Evolutionary conservation across 1,284 basidiomycete genomes (phyloP).

Genomic region (Cystobasidiaceae sp.): DNA sequence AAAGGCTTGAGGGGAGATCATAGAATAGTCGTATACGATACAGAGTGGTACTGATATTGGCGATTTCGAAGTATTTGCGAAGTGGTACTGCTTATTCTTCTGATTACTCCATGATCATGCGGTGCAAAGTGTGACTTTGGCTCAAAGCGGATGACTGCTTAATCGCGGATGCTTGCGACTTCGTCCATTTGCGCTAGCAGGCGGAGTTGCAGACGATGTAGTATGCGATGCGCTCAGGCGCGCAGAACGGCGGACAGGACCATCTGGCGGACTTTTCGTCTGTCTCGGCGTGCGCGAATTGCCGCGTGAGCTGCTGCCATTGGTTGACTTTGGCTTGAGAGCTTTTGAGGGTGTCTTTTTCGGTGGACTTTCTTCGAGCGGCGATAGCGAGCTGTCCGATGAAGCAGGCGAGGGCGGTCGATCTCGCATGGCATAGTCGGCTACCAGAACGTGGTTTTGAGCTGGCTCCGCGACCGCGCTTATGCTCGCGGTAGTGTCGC

Average conservation of each 20-base stretch:
- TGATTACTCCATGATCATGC: too few species aligned
- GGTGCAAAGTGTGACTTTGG: too few species aligned
- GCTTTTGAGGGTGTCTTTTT: background rate
- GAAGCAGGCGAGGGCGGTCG: background rate
- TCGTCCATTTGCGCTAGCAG: background rate
- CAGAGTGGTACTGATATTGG: too few species aligned
- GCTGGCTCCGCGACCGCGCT: background rate
- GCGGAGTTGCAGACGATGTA: too few species aligned
- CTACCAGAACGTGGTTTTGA: background rate
- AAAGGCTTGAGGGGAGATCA: too few species aligned
- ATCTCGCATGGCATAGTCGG: background rate
- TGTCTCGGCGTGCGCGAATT: background rate
- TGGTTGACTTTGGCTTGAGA: background rate
- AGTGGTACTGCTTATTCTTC: too few species aligned
- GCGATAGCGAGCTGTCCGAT: slow-evolving; percentile 13
- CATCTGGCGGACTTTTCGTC: background rate
- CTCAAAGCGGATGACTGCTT: too few species aligned
- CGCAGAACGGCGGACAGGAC: background rate
- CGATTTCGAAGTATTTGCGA: too few species aligned
- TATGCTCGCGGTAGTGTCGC: too few species aligned
- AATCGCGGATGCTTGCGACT: slow-evolving; percentile 17
- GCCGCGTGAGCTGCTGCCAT: background rate
- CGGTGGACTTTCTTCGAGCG: slow-evolving; percentile 2
- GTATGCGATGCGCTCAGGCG: too few species aligned
- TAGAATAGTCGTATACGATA: too few species aligned